Evolutionary conservation across 73 alveolate genomes (phyloP), one percentile per base, ranked within the genome.

Genomic region (Paramecium primaurelia): DNA sequence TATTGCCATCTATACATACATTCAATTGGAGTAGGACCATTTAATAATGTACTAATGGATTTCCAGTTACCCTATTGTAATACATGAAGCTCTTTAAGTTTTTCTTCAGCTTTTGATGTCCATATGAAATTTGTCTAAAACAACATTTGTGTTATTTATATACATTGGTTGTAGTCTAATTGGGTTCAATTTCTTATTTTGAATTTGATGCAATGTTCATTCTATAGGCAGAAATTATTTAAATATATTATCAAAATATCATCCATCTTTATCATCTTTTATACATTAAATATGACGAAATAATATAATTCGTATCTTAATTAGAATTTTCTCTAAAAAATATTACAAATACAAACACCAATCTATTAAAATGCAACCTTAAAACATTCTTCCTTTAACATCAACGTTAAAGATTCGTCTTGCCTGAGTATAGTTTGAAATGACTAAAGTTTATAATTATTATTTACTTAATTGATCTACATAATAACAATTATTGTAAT

Each of bases 11-110:
- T 34, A 18, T 25, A 26, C 58, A 45, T 32, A n/a, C 91, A 80
- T 47, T 80, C 77, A 1, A 80, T 16, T 8, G 71, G 91, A 1
- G 71, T 45, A 8, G 91, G 77, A 45, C 91, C 91, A 26, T 45
- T n/a, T 18, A 80, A 8, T 11, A 12, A 2, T 3, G 37, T n/a
- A 20, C 87, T 73, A 0, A 73, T 73, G 12, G 87, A 34, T 44
- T 73, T 73, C 87, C 87, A 73, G 34, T 40, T 73, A 10, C 87
- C 87, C 37, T 73, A 37, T 25, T 73, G 37, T 6, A 73, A 20
- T 6, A 73, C 68, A 18, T 73, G 64, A 20, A 73, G 47, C 87
- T 73, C 87, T 12, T 16, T 34, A 37, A 73, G 59, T 44, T 73
- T 40, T 16, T 73, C 60, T 4, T 73, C 87, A 3, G 2, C 16